Conservation (phyloP, 192 early-diverging fungal species). For the Radiomyces spectabilis region DNA sequence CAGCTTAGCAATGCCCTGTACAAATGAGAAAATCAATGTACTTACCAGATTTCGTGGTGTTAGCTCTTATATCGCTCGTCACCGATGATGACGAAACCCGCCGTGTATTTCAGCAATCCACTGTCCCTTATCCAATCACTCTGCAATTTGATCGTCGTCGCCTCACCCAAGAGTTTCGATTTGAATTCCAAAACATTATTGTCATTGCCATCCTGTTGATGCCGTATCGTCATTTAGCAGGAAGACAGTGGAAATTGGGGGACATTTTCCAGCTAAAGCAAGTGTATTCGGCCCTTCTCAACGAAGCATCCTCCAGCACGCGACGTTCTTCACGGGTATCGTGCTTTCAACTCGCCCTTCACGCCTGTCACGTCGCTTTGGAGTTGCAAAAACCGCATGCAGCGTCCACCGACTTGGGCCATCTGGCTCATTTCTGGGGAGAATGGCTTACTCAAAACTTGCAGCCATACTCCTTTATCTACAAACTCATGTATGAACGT, state of each 20-base stretch:
- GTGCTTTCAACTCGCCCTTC: neutral
- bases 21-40: neutral
- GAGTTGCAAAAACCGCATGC: too few species aligned
- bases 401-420: too few species aligned
- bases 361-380: conserved; percentile 3
- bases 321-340: conserved; percentile 3
- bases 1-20: too few species aligned
- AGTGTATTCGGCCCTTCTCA: conserved; percentile 22
- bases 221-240: conserved; percentile 31
- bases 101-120: neutral
- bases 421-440: conserved; percentile 8
- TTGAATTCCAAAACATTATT: conserved; percentile 37
- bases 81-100: conserved; percentile 5
- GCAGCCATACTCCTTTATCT: conserved; percentile 1
- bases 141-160: conserved; percentile 34
- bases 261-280: conserved; percentile 35
- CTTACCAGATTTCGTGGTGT: neutral
- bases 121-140: conserved; percentile 11
- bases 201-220: conserved; percentile 30
- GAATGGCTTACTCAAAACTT: conserved; percentile 10
- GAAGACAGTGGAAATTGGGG: conserved; percentile 19
- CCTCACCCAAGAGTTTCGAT: conserved; percentile 27
- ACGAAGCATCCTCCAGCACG: conserved; percentile 10
- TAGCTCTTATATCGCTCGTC: conserved; percentile 5
- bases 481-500: conserved; percentile 15